Evolutionary conservation across 805 yeast species (phyloP), one percentile per base, ranked within the genome.

Genomic region (Wickerhamomyces chambardii): DNA sequence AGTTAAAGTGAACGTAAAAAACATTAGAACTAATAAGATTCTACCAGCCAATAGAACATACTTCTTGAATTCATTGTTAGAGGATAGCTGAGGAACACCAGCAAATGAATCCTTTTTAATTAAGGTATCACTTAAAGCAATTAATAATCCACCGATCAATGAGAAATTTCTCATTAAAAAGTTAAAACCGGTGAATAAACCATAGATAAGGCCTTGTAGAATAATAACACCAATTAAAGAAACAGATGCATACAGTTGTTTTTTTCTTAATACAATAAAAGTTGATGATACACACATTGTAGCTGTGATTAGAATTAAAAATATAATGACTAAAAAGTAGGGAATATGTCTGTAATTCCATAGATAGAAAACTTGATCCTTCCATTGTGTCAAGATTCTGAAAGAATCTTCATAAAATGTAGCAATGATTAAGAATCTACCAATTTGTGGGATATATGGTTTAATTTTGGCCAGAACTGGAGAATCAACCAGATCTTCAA

Each of bases 351-450:
- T 77, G 65, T 77, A 83, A 46, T 76, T 75, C 64, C 84, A 72
- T 47, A 92, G 67, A 58, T 83, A 90, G 56, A 75, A 82, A 17
- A 85, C 84, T 60, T 90, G 98, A 50, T 85, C 95, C 26, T 70
- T 59, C 97, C 97, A 90, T 63, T 89, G 97, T 6, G 86, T 63
- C 35, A 78, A 47, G 50, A 90, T 84, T 58, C 98, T 73, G 35
- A 80, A 55, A 4, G 95, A 73, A 53, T 92, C 97, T 61, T 90
- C 97, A 45, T 77, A 74, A 55, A 89, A 90, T 0, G 97, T 92
- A 33, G 95, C 95, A 37, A 90, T 95, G 42, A 90, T 89, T 45
- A 89, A 73, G 41, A 84, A 76, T 39, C 97, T 71, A 28, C 96
- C 97, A 48, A 90, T 74, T 17, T 78, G 77, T 8, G 97, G 97